Evolutionary conservation across 2,329 filamentous ascomycete species (phyloP).

Genomic region (Paecilomyces variotii): DNA sequence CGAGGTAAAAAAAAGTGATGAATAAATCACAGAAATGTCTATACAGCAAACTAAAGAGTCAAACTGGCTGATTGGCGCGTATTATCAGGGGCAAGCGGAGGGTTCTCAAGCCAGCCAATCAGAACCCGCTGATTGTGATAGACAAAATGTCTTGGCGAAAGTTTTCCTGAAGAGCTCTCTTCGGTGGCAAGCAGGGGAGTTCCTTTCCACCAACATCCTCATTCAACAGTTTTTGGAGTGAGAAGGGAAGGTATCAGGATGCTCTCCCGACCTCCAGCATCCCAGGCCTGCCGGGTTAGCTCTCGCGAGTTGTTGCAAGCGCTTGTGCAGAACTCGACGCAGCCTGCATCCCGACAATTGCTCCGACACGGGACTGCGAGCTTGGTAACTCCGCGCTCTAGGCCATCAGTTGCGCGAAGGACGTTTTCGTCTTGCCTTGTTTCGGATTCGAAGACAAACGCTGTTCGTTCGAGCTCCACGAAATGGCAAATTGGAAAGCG

Average conservation of each 20-base stretch:
- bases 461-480: not conserved
- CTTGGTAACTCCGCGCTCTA: constrained; percentile 11
- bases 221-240: not conserved
- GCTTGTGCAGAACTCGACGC: constrained; percentile 12
- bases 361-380: constrained; percentile 16
- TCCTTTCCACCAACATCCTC: constrained; percentile 5
- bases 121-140: constrained; percentile 17
- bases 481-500: constrained; percentile 12
- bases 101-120: constrained; percentile 17
- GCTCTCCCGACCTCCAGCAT: constrained; percentile 25
- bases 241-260: constrained; percentile 20
- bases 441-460: not conserved
- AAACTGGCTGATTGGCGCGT: not conserved
- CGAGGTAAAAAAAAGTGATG: not conserved
- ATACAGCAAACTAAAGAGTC: not conserved
- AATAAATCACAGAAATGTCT: not conserved
- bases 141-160: constrained; percentile 18
- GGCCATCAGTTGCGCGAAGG: constrained; percentile 8
- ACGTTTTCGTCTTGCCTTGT: not conserved
- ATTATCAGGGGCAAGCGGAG: not conserved
- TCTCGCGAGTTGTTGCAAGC: constrained; percentile 19
- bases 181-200: constrained; percentile 7
- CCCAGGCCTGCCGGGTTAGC: constrained; percentile 19
- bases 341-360: constrained; percentile 13
- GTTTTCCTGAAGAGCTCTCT: constrained; percentile 16